A percentile compares a stretch with the other conserved stretches of the same genome.
These are phyloP conservation scores for Lepidium africanum DNA, from an alignment of 345 rosid species.

Conservation along the genomic window DNA sequence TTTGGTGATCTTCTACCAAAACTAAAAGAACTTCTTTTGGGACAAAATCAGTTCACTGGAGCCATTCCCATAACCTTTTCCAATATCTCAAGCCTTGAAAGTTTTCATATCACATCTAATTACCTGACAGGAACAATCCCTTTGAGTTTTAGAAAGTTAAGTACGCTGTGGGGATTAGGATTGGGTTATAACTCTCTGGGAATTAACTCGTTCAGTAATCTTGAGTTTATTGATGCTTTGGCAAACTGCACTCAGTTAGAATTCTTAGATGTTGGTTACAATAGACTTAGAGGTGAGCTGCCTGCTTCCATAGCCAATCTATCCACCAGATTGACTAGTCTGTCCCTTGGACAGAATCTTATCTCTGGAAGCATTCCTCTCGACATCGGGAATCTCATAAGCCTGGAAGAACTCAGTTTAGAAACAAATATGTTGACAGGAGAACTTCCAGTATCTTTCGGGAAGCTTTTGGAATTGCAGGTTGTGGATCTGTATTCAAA, in stretches of 20 bases:
- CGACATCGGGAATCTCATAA: constrained; percentile 7
- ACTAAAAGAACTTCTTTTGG: not conserved
- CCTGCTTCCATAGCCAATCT: constrained; percentile 23
- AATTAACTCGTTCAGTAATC: not conserved
- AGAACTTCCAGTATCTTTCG: constrained; percentile 15
- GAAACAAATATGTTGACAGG: constrained; percentile 15
- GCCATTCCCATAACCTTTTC: constrained; percentile 7
- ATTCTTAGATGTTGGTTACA: constrained; percentile 13
- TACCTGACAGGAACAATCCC: constrained; percentile 15
- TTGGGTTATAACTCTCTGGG: not conserved
- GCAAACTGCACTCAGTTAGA: constrained; percentile 13
- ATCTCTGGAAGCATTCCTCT: constrained; percentile 21
- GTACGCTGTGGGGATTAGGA: constrained; percentile 9
- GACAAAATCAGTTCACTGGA: constrained; percentile 11
- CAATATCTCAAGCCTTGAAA: constrained; percentile 21
- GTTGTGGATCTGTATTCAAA: constrained; percentile 18
- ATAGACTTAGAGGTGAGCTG: constrained; percentile 16
- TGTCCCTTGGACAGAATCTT: constrained; percentile 3
- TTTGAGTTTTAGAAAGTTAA: constrained; percentile 6
- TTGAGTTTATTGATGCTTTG: constrained; percentile 14
- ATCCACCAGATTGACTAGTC: constrained; percentile 12
- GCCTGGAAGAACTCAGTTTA: constrained; percentile 16
- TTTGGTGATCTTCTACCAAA: constrained; percentile 22
- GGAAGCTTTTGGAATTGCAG: constrained; percentile 5
- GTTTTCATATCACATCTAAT: constrained; percentile 12